Percentiles rank a stretch among this genome's conserved stretches.
Evolutionary conservation across 176 grass and related monocot genomes (phyloP).

Genomic region (Dendrocalamus sinicus): DNA sequence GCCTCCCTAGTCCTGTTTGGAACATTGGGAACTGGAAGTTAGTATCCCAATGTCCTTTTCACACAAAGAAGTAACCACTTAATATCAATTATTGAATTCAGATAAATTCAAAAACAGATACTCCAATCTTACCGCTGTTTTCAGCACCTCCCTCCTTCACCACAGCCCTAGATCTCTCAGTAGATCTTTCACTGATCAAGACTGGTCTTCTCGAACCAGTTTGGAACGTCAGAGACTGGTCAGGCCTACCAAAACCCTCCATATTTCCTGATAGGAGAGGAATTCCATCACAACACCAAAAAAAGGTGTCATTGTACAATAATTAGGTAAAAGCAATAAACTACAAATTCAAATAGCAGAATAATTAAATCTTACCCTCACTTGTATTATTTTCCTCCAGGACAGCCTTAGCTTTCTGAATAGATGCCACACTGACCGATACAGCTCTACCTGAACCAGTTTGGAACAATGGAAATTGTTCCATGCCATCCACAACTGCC

Average conservation of each 20-base stretch:
- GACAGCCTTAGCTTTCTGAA: slow-evolving; percentile 53
- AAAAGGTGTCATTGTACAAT: background rate
- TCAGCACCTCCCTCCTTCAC: slow-evolving; percentile 19
- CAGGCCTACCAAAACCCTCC: slow-evolving; percentile 24
- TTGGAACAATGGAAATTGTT: slow-evolving; percentile 50
- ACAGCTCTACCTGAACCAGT: slow-evolving; percentile 56
- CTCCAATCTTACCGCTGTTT: slow-evolving; percentile 30
- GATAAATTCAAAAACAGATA: slow-evolving; percentile 23
- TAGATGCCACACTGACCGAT: slow-evolving; percentile 43
- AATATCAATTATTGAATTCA: slow-evolving; percentile 21
- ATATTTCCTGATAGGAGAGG: slow-evolving; percentile 34
- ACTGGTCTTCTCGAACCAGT: slow-evolving; percentile 37
- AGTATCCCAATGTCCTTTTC: slow-evolving; percentile 45
- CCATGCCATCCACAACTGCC: slow-evolving; percentile 21
- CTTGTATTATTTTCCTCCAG: slow-evolving; percentile 52
- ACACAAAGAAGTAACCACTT: slow-evolving; percentile 36
- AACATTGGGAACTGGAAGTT: slow-evolving; percentile 57
- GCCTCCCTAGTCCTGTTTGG: slow-evolving; percentile 63
- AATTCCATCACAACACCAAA: slow-evolving; percentile 31
- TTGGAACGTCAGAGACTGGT: slow-evolving; percentile 38
- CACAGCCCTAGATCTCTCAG: slow-evolving; percentile 28
- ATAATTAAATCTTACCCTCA: slow-evolving; percentile 33
- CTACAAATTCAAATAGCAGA: background rate
- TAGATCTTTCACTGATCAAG: slow-evolving; percentile 30
- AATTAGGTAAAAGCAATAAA: slow-evolving; percentile 17